Percentiles rank a stretch among this genome's conserved stretches.
Evolutionary conservation across 768 basidiomycete genomes (phyloP).

Genomic region (Asterophora lycoperdoides): DNA sequence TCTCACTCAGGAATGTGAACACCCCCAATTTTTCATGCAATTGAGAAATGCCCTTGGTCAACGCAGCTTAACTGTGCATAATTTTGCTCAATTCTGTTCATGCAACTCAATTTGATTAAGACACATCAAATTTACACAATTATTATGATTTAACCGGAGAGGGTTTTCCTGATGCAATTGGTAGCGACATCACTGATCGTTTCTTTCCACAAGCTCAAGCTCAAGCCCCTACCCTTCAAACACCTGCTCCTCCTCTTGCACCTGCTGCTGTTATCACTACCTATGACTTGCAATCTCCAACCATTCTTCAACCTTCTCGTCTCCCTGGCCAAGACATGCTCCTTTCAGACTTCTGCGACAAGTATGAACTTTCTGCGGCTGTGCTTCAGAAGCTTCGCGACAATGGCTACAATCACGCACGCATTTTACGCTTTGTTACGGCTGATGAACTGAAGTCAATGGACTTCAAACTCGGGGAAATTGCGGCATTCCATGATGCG

Average conservation of each 20-base stretch:
- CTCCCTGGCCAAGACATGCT: not conserved
- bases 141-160: too few relatives aligned
- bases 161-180: too few relatives aligned
- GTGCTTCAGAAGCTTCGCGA: not conserved
- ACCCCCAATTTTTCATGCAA: too few relatives aligned
- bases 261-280: not conserved
- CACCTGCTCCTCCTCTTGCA: not conserved
- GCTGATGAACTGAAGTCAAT: conserved; percentile 15
- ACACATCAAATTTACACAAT: too few relatives aligned
- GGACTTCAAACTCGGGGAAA: conserved; percentile 12
- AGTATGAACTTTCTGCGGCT: not conserved
- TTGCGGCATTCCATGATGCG: conserved; percentile 11
- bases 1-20: too few relatives aligned
- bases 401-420: conserved; percentile 6
- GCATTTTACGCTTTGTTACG: conserved; percentile 6
- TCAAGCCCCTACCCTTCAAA: too few relatives aligned
- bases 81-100: too few relatives aligned
- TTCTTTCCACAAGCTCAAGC: too few relatives aligned
- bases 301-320: not conserved
- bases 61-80: too few relatives aligned
- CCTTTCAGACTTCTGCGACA: conserved; percentile 3
- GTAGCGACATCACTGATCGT: too few relatives aligned
- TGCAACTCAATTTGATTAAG: too few relatives aligned
- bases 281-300: not conserved
- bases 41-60: too few relatives aligned